Evolutionary conservation across 23 red algal genomes (phyloP).

Genomic region (Gracilaria caudata): DNA sequence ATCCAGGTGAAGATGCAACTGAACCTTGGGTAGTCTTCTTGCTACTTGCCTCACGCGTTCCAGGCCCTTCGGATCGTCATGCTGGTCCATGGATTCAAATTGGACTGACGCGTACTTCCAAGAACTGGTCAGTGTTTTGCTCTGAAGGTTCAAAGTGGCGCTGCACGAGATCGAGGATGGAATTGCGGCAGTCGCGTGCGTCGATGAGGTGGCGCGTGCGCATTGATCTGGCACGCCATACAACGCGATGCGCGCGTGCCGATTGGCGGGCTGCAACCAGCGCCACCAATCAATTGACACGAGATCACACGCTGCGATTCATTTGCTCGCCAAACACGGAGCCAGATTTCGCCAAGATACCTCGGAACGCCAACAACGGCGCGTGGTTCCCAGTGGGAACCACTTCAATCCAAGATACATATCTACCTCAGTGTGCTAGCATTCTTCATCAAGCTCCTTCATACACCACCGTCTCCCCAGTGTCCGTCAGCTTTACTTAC

Average conservation of each 20-base stretch:
- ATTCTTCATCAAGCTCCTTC: neutral
- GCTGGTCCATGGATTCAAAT: neutral
- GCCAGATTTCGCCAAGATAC: too few species aligned
- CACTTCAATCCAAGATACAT: too few species aligned
- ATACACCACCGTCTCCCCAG: neutral
- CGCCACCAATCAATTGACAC: neutral
- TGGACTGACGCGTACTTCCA: neutral
- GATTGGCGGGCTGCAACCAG: neutral
- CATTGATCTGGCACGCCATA: neutral
- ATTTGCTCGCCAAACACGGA: too few species aligned
- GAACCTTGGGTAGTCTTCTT: conserved; percentile 14
- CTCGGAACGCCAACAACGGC: too few species aligned
- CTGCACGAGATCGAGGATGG: too few species aligned
- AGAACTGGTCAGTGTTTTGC: too few species aligned
- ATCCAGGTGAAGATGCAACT: conserved; percentile 44
- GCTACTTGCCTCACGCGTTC: neutral
- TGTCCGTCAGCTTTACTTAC: neutral
- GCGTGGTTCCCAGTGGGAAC: too few species aligned
- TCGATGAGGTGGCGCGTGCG: neutral
- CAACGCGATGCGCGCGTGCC: neutral
- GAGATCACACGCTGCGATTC: too few species aligned
- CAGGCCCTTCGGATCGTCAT: neutral
- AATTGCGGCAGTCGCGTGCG: too few species aligned
- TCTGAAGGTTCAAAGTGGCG: too few species aligned
- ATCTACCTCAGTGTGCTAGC: too few species aligned